phyloP scores from a whole-genome alignment of 306 rosid species.

The Abrus precatorius region DNA sequence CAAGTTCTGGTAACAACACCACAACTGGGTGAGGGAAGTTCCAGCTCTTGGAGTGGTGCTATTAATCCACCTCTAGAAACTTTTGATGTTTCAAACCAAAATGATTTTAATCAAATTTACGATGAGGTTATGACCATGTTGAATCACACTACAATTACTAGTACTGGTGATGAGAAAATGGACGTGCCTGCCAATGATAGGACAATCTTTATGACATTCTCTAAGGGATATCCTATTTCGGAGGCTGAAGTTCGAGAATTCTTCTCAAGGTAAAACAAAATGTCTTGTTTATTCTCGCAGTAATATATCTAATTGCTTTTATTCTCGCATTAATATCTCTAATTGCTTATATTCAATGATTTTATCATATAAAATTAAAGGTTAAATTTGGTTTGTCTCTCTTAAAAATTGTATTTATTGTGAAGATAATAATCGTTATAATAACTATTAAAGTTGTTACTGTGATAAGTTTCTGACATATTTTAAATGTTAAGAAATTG shows the following conservation, averaged over 20 bases:
- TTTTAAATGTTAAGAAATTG: no score
- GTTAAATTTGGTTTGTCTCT: neutral
- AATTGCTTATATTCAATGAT: neutral
- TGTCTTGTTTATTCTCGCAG: neutral
- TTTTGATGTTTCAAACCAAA: neutral
- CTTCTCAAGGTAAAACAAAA: slow-evolving; percentile 50
- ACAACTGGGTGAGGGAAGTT: slow-evolving; percentile 27
- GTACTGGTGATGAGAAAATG: neutral
- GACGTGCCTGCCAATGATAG: slow-evolving; percentile 55
- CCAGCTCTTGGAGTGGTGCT: neutral
- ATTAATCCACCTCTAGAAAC: neutral
- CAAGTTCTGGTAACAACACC: neutral
- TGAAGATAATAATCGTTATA: no score
- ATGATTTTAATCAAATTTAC: slow-evolving; percentile 28
- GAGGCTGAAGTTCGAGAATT: slow-evolving; percentile 60
- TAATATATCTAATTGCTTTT: neutral
- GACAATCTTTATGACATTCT: slow-evolving; percentile 72
- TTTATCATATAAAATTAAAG: no score
- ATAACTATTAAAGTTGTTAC: no score
- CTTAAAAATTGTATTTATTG: no score
- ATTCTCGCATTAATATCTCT: neutral
- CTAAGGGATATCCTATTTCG: slow-evolving; percentile 71
- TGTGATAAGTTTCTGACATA: no score
- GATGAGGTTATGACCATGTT: slow-evolving; percentile 25
- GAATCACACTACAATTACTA: neutral